A percentile compares a stretch with the other conserved stretches of the same genome.
Conservation (phyloP, 106 monocot genomes). For the Platanthera guangdongensis region DNA sequence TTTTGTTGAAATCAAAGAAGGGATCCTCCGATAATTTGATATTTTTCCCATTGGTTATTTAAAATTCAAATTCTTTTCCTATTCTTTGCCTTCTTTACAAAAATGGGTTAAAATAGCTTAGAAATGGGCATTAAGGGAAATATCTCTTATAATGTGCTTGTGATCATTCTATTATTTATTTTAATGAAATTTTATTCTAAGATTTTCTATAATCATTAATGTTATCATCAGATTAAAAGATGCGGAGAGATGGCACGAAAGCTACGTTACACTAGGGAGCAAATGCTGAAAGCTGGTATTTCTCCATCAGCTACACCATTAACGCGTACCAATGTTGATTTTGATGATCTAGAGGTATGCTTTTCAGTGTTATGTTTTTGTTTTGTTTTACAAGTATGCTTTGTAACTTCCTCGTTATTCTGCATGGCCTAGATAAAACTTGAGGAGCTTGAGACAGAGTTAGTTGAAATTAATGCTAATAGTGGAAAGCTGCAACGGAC, state of each 20-base stretch:
- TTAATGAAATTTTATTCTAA: background rate
- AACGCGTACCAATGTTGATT: slow-evolving; percentile 36
- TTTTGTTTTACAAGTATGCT: background rate
- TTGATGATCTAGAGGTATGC: slow-evolving; percentile 90
- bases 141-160: background rate
- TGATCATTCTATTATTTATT: slow-evolving; percentile 1
- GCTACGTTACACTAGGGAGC: slow-evolving; percentile 76
- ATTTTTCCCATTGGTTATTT: background rate
- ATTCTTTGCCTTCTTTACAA: background rate
- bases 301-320: slow-evolving; percentile 37
- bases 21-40: background rate
- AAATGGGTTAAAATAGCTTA: background rate
- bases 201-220: background rate
- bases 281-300: slow-evolving; percentile 82
- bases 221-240: slow-evolving; percentile 64
- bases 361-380: background rate
- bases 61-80: background rate
- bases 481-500: slow-evolving; percentile 78
- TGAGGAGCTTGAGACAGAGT: slow-evolving; percentile 82
- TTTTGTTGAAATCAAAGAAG: background rate
- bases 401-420: background rate
- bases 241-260: slow-evolving; percentile 98
- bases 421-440: slow-evolving; percentile 55
- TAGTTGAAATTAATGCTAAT: slow-evolving; percentile 84
- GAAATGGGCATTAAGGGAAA: background rate